These are phyloP conservation scores for Populus ilicifolia DNA, from an alignment of 345 rosid species.

Conservation along the genomic window DNA sequence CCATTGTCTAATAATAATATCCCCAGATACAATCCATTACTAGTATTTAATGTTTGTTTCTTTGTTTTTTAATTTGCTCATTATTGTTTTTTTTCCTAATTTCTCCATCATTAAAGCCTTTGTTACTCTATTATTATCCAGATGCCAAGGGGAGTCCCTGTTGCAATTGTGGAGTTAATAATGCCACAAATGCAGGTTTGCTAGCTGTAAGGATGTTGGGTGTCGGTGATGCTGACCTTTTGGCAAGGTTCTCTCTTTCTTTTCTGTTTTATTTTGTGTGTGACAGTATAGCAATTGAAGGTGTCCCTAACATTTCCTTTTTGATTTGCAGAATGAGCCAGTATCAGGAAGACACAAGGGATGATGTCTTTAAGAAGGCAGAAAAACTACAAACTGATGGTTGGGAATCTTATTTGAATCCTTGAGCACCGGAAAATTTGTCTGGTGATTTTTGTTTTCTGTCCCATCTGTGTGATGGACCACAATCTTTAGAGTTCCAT, in stretches of 20 bases:
- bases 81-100: not conserved
- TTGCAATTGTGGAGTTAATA: slow-evolving; percentile 85
- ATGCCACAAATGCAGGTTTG: slow-evolving; percentile 82
- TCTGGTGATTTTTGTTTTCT: not conserved
- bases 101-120: not conserved
- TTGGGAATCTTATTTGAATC: slow-evolving; percentile 60
- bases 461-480: not conserved
- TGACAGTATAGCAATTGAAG: not conserved
- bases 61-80: not conserved
- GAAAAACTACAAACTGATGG: slow-evolving; percentile 63
- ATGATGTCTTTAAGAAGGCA: slow-evolving; percentile 65
- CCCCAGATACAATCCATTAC: not conserved
- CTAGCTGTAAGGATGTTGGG: slow-evolving; percentile 78
- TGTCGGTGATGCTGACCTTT: slow-evolving; percentile 59
- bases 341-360: slow-evolving; percentile 76
- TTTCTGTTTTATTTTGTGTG: not conserved
- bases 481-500: not conserved
- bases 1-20: not conserved
- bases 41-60: not conserved
- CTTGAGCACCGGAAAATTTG: not conserved
- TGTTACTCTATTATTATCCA: slow-evolving; percentile 18
- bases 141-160: slow-evolving; percentile 98
- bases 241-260: slow-evolving; percentile 29
- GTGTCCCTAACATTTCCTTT: not conserved
- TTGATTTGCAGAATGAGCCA: slow-evolving; percentile 66